These are phyloP conservation scores for Wilhelminamyces savonicus DNA, from an alignment of 805 yeast genomes.

Conservation along the genomic window DNA sequence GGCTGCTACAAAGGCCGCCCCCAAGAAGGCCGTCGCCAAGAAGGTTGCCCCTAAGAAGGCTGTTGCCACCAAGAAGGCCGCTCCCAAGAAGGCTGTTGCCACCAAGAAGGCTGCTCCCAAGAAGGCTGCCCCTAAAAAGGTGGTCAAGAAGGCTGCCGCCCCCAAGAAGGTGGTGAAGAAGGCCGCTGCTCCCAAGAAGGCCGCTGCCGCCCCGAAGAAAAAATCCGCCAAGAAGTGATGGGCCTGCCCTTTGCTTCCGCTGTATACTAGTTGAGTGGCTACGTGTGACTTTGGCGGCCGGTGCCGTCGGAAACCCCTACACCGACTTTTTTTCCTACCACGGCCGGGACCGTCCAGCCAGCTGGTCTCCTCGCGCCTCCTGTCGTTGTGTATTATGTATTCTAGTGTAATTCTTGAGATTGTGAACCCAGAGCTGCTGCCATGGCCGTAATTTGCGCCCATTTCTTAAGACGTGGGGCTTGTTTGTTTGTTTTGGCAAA, in stretches of 20 bases:
- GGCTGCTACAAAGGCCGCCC: slow-evolving; percentile 11
- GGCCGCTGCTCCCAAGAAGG: slow-evolving; percentile 10
- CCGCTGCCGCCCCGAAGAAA: slow-evolving; percentile 17
- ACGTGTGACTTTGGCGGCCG: no score
- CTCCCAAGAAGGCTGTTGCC: slow-evolving; percentile 17
- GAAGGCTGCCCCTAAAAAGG: slow-evolving; percentile 1
- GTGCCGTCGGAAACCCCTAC: not conserved
- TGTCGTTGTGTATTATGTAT: no score
- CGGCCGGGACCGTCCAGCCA: not conserved
- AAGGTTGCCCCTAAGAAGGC: slow-evolving; percentile 14
- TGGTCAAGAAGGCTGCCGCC: slow-evolving; percentile 19
- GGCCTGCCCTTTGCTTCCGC: no score
- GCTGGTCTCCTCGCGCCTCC: not conserved
- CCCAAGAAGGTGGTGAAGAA: slow-evolving; percentile 16
- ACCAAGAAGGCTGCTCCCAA: slow-evolving; percentile 24
- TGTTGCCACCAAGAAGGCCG: slow-evolving; percentile 20
- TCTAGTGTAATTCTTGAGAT: no score
- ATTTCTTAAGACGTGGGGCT: slow-evolving; percentile 1
- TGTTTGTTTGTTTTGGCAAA: slow-evolving; percentile 1
- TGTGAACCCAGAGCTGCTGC: no score
- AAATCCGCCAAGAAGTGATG: slow-evolving; percentile 4
- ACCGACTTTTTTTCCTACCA: not conserved
- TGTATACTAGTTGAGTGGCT: no score
- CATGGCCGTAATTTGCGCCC: slow-evolving; percentile 2
- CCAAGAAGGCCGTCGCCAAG: slow-evolving; percentile 6